These are phyloP conservation scores for Lasiosphaeris hirsuta DNA, from an alignment of 495 filamentous ascomycete species.

Conservation along the genomic window DNA sequence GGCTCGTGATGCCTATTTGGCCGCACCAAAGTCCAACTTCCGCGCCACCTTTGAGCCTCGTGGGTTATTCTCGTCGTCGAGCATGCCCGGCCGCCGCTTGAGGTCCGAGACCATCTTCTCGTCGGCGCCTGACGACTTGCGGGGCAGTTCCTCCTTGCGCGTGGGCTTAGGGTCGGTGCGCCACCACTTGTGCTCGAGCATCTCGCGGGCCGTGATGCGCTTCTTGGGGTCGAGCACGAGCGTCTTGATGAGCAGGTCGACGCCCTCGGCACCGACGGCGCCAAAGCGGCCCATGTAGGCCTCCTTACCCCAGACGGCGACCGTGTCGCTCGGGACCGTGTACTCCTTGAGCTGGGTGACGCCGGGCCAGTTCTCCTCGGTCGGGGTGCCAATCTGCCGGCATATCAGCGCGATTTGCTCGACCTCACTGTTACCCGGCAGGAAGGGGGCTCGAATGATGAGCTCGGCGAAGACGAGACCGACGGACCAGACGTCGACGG, in stretches of 20 bases:
- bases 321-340: conserved; percentile 54
- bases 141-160: conserved; percentile 75
- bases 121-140: conserved; percentile 55
- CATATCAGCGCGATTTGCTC: conserved; percentile 81
- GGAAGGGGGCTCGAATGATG: conserved; percentile 71
- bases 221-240: conserved; percentile 80
- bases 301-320: conserved; percentile 63
- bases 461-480: conserved; percentile 92
- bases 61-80: conserved; percentile 52
- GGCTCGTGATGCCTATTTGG: conserved; percentile 37
- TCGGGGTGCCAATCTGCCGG: conserved; percentile 82
- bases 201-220: conserved; percentile 68
- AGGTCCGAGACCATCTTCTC: conserved; percentile 82
- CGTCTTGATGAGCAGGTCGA: conserved; percentile 84
- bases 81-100: conserved; percentile 71
- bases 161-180: conserved; percentile 77
- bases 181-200: conserved; percentile 87
- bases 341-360: conserved; percentile 80
- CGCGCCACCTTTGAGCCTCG: conserved; percentile 71
- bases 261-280: conserved; percentile 72
- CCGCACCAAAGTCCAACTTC: conserved; percentile 76
- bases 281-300: conserved; percentile 70
- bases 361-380: conserved; percentile 93
- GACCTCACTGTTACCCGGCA: conserved; percentile 65
- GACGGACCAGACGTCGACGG: conserved; percentile 94